phyloP scores from a whole-genome alignment of 345 rosid genomes.

The Citrus sp. region DNA sequence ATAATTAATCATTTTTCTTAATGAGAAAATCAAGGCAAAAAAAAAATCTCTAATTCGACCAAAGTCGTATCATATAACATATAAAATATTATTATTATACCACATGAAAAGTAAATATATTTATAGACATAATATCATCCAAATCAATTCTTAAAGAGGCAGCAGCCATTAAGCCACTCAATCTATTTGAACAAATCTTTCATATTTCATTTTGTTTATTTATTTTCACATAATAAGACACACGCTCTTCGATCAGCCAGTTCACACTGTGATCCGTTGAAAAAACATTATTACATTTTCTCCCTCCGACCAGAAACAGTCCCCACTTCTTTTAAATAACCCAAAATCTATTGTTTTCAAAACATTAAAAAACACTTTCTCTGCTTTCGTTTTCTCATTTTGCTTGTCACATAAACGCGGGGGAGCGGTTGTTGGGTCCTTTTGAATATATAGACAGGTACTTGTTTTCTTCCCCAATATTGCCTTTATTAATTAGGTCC shows the following conservation, averaged over 20 bases:
- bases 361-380: background rate
- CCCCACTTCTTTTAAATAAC: background rate
- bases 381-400: background rate
- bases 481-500: background rate
- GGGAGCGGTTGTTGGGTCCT: constrained; percentile 39
- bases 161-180: background rate
- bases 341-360: background rate
- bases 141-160: background rate
- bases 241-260: background rate
- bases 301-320: constrained; percentile 22
- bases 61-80: background rate
- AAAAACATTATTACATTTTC: constrained; percentile 6
- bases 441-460: background rate
- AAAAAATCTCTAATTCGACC: background rate
- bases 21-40: background rate
- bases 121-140: background rate
- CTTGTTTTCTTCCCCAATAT: background rate
- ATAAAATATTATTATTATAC: background rate
- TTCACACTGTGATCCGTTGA: constrained; percentile 12
- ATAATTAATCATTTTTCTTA: background rate
- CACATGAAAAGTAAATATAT: background rate
- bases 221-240: too few species aligned
- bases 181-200: too few species aligned
- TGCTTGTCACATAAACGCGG: constrained; percentile 2
- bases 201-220: too few species aligned